Base-by-base conservation (phyloP, 345 rosid species). In the Eucalyptus albens region DNA sequence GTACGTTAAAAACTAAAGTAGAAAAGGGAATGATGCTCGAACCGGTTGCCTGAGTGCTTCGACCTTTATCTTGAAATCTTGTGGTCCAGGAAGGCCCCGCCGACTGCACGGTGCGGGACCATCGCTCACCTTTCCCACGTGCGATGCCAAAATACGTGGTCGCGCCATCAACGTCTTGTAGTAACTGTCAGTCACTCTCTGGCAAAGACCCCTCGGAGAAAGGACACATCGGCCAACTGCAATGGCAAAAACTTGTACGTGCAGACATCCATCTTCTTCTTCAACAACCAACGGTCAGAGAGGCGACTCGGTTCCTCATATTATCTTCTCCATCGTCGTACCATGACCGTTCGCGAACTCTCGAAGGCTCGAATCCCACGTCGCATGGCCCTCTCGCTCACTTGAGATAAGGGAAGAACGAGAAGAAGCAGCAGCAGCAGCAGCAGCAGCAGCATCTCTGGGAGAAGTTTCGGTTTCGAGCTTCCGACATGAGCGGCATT, bases 401-500 rank as follows among this genome's bases (percentile, higher is more conserved):
- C 72, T 65, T n/a, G 37, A 65, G 82, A 22, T 21, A 19, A 37
- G 26, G 40, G 26, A 37, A 37, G 45, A 72, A 37, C 82, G 44
- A 69, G 81, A n/a, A 4, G 42, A 22, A 55, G 86, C n/a, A 44
- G 87, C 9, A 45, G 86, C 9, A 45, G 86, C 5, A 11, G 59
- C 3, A 10, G 56, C 56, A 55, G 86, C 9, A 1, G 60, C 87
- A 40, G 87, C 65, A 40, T 31, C 60, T 86, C 13, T 22, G 62
- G 16, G 16, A 44, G 87, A 86, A 51, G 87, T 47, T 37, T 40
- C 29, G 15, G 50, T 26, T 27, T 45, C 33, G 87, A 85, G 86
- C 82, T 51, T 87, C 62, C 21, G 86, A 14, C 77, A 94, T 94
- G 96, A 93, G 96, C 88, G 93, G 92, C 90, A 88, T 93, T 87